These are phyloP conservation scores for Rhizopus sp. DNA, from an alignment of 371 early-diverging fungal species.

Conservation along the genomic window DNA sequence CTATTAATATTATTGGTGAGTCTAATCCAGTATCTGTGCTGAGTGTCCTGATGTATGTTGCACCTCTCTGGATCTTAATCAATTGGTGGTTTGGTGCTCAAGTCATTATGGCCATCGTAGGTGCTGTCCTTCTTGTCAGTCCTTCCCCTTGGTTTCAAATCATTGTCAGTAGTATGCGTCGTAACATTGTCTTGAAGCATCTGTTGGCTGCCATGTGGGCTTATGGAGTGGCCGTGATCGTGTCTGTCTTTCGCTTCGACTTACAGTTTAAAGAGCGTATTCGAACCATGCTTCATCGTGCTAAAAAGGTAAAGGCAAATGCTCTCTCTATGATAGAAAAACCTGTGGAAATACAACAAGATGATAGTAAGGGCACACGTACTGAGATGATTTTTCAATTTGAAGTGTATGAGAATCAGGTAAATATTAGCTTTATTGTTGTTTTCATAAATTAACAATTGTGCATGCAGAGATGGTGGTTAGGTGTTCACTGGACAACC, in stretches of 20 bases:
- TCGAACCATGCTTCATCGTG: not conserved
- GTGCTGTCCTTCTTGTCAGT: conserved; percentile 18
- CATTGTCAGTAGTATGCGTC: conserved; percentile 15
- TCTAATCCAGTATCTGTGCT: conserved; percentile 25
- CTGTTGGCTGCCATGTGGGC: conserved; percentile 30
- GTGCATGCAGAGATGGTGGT: conserved; percentile 41
- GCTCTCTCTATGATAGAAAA: conserved; percentile 9
- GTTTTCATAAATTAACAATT: not conserved
- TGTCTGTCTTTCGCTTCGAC: conserved; percentile 2
- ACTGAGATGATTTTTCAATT: conserved; percentile 51
- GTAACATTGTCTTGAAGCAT: conserved; percentile 24
- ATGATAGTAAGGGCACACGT: conserved; percentile 19
- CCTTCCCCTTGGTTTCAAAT: conserved; percentile 34
- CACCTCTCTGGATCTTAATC: conserved; percentile 35
- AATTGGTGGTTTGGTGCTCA: conserved; percentile 27
- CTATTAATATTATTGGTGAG: conserved; percentile 25
- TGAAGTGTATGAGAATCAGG: conserved; percentile 52
- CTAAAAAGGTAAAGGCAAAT: conserved; percentile 23
- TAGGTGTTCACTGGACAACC: conserved; percentile 50
- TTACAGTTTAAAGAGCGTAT: conserved; percentile 9
- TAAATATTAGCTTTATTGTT: conserved; percentile 2
- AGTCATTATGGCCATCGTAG: conserved; percentile 24
- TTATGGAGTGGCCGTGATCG: conserved; percentile 31
- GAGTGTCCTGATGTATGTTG: conserved; percentile 30
- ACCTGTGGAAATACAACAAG: conserved; percentile 1